phyloP scores from a whole-genome alignment of 768 basidiomycete genomes.

The Trametes punicea region DNA sequence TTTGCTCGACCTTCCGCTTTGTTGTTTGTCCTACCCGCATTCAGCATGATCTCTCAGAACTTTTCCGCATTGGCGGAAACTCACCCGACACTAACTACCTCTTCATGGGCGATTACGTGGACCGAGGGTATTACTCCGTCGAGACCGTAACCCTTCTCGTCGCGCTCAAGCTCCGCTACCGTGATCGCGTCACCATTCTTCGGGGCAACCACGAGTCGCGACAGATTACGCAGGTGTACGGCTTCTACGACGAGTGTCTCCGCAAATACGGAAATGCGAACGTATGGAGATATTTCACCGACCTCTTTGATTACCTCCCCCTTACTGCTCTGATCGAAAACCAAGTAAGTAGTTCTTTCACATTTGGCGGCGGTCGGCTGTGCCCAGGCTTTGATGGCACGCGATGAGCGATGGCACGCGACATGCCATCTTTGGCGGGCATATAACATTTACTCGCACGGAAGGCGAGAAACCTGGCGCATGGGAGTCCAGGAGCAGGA shows the following conservation, averaged over 20 bases:
- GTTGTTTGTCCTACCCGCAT: conserved; percentile 11
- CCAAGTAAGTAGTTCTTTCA: conserved; percentile 68
- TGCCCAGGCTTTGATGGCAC: not conserved
- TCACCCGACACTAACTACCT: conserved; percentile 99
- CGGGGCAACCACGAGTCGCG: conserved; percentile 98
- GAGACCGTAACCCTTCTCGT: conserved; percentile 98
- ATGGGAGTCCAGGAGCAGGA: not conserved
- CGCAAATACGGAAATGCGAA: conserved; percentile 99
- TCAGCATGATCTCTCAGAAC: conserved; percentile 98
- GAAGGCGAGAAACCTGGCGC: not conserved
- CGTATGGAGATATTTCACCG: conserved; percentile 99
- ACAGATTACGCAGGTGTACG: conserved; percentile 99
- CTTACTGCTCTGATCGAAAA: conserved; percentile 98
- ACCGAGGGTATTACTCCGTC: conserved; percentile 98
- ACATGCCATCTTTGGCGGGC: not conserved
- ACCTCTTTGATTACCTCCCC: conserved; percentile 96
- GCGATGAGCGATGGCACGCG: conserved; percentile 5
- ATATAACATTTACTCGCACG: not conserved
- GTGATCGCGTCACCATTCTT: conserved; percentile 95
- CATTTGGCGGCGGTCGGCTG: not conserved
- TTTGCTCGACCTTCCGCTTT: conserved; percentile 10
- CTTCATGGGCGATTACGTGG: conserved; percentile 99
- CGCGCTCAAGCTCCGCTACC: conserved; percentile 95
- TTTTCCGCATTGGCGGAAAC: conserved; percentile 98
- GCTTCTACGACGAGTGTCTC: conserved; percentile 99